A percentile compares a stretch with the other conserved stretches of the same genome.
Conservation (phyloP, 768 basidiomycete genomes). For the Mycena rosella region DNA sequence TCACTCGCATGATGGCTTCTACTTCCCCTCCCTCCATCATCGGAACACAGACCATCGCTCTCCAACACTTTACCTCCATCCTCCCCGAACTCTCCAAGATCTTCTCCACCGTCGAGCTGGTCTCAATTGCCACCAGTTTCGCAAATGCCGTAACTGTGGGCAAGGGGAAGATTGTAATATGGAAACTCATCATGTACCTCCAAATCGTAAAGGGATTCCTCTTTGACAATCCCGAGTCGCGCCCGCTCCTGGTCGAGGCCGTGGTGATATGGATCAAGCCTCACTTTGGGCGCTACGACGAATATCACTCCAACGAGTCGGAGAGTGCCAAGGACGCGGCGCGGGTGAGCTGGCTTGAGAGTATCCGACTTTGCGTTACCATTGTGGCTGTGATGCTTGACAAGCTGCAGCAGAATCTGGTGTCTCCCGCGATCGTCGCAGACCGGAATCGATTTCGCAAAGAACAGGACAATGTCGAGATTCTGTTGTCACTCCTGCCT, state of each 20-base stretch:
- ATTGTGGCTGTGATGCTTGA: slow-evolving; percentile 92
- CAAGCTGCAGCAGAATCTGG: slow-evolving; percentile 85
- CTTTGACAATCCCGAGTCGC: slow-evolving; percentile 85
- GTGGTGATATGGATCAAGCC: slow-evolving; percentile 96
- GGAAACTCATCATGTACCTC: slow-evolving; percentile 94
- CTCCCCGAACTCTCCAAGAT: slow-evolving; percentile 89
- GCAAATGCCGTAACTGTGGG: slow-evolving; percentile 82
- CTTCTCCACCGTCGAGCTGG: slow-evolving; percentile 85
- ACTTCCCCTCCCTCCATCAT: slow-evolving; percentile 88
- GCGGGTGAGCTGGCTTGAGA: slow-evolving; percentile 91
- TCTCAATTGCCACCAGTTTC: slow-evolving; percentile 88
- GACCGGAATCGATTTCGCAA: slow-evolving; percentile 75
- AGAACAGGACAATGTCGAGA: slow-evolving; percentile 95
- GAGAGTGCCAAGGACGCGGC: slow-evolving; percentile 78
- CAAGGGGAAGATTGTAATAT: slow-evolving; percentile 91
- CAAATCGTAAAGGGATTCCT: slow-evolving; percentile 91
- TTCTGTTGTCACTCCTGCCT: slow-evolving; percentile 84
- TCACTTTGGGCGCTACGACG: slow-evolving; percentile 93
- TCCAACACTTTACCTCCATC: slow-evolving; percentile 94
- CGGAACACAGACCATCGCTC: slow-evolving; percentile 94
- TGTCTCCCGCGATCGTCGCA: slow-evolving; percentile 70
- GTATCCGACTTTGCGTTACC: slow-evolving; percentile 89
- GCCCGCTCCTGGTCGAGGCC: slow-evolving; percentile 85
- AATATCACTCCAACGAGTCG: slow-evolving; percentile 77
- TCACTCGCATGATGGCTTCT: slow-evolving; percentile 91